Conservation (phyloP, 1,139 yeast species). For the Pichia sp. region DNA sequence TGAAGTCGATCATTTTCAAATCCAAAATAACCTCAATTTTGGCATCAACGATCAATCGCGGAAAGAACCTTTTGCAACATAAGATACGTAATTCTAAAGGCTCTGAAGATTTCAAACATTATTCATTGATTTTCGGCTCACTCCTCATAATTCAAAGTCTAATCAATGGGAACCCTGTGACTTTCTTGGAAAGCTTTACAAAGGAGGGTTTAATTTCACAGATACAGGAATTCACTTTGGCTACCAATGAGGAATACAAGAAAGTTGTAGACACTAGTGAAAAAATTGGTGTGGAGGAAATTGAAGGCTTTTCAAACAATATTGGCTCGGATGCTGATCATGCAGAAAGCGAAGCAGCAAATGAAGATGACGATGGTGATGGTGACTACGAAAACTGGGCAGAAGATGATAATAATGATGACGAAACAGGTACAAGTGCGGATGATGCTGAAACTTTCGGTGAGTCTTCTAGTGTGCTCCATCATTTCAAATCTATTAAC, state of each 20-base stretch:
- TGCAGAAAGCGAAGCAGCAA: constrained; percentile 28
- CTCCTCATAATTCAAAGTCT: constrained; percentile 48
- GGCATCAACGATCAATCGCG: constrained; percentile 69
- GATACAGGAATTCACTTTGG: constrained; percentile 31
- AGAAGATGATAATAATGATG: neutral
- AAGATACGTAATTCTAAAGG: constrained; percentile 6
- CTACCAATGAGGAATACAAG: constrained; percentile 2
- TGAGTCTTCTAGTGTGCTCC: neutral
- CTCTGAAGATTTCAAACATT: constrained; percentile 30
- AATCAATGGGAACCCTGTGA: constrained; percentile 41
- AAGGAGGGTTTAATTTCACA: constrained; percentile 72
- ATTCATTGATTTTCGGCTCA: constrained; percentile 47
- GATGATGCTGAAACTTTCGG: constrained; percentile 10
- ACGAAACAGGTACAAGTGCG: constrained; percentile 10
- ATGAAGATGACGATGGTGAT: constrained; percentile 26
- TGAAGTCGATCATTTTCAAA: constrained; percentile 24
- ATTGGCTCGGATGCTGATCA: constrained; percentile 21
- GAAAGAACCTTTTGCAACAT: constrained; percentile 34
- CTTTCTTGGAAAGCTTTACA: constrained; percentile 49
- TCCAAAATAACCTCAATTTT: constrained; percentile 45
- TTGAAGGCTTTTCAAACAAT: neutral
- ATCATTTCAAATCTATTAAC: neutral
- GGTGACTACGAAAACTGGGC: constrained; percentile 2
- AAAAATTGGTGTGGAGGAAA: neutral
- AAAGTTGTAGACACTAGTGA: neutral